Evolutionary conservation across 257 asterid species (phyloP), one percentile per base, ranked within the genome.

Genomic region (Rauvolfia tetraphylla): DNA sequence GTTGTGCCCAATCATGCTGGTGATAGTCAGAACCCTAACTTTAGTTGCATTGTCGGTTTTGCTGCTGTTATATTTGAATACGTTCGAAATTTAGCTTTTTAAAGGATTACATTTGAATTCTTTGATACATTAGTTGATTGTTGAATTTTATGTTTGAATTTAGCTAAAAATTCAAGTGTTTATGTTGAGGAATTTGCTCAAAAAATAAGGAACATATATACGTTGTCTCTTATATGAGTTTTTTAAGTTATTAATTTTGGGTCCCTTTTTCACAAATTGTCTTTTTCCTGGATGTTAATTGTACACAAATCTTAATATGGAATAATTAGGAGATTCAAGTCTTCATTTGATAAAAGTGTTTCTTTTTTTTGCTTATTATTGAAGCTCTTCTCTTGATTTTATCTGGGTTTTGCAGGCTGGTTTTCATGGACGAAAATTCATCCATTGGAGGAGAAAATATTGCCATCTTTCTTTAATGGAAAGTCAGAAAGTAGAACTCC

Each of bases 1-100:
- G 97, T 91, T 56, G 99, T 93, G 76, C 99, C 99, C 33, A 82
- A 83, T 87, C 98, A 93, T 78, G 95, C 97, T 33, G 99, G 99
- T 95, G 79, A 90, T 90, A 41, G 54, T 54, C 53, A 54, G 34
- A 74, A 41, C 71, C 79, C 38, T 82, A 54, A 7, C 41, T 67
- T 49, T 54, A 42, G 48, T 69, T 68, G 48, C 77, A 39, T 56
- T 76, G 77, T 59, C 41, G 31, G 49, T 31, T 72, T 79, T 27
- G 49, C 31, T 25, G 77, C 38, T 79, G 42, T 38, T 44, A 54
- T 23, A 31, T 46, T 71, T 38, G 33, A 75, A 25, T 72, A 27
- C 39, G 44, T 74, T 58, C 22, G 2, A 34, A n/a, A 56, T 39
- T 78, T 42, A 17, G 62, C 74, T 36, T 67, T 23, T 22, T 67